Conservation (phyloP, 257 asterid species). For the Ajuga chamaepitys region DNA sequence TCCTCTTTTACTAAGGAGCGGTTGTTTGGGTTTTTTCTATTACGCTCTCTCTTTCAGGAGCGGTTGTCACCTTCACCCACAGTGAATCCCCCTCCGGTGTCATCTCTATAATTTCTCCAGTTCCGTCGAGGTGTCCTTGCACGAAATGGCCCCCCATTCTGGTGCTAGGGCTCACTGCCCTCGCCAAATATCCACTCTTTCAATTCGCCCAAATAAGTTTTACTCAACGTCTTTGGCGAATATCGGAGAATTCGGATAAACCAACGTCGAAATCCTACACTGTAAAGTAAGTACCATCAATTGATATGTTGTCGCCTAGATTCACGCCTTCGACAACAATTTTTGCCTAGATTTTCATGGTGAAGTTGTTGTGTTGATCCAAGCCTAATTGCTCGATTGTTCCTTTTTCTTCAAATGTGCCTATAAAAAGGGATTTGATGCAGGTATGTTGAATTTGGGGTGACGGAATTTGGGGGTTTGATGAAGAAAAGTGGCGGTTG, state of each 20-base stretch:
- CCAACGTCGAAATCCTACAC: conserved; percentile 49
- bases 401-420: conserved; percentile 84
- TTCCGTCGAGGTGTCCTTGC: conserved; percentile 92
- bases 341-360: conserved; percentile 56
- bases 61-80: conserved; percentile 85
- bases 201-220: conserved; percentile 59
- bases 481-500: conserved; percentile 31
- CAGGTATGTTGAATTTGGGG: conserved; percentile 11
- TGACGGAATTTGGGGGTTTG: conserved; percentile 24
- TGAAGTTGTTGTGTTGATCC: conserved; percentile 44
- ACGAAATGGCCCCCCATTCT: conserved; percentile 96
- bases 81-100: conserved; percentile 65
- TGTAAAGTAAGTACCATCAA: conserved; percentile 79
- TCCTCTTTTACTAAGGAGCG: no score
- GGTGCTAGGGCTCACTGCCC: conserved; percentile 69
- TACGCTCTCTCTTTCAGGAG: no score
- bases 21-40: no score
- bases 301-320: conserved; percentile 86
- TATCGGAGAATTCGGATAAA: conserved; percentile 48
- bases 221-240: conserved; percentile 76
- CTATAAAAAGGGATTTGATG: conserved; percentile 71
- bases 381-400: conserved; percentile 53
- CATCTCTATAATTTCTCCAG: conserved; percentile 56
- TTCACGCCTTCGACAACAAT: conserved; percentile 57
- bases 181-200: conserved; percentile 61